Evolutionary conservation across 768 basidiomycete species (phyloP), one percentile per base, ranked within the genome.

Genomic region (Xerocomus brunneocitrinus): DNA sequence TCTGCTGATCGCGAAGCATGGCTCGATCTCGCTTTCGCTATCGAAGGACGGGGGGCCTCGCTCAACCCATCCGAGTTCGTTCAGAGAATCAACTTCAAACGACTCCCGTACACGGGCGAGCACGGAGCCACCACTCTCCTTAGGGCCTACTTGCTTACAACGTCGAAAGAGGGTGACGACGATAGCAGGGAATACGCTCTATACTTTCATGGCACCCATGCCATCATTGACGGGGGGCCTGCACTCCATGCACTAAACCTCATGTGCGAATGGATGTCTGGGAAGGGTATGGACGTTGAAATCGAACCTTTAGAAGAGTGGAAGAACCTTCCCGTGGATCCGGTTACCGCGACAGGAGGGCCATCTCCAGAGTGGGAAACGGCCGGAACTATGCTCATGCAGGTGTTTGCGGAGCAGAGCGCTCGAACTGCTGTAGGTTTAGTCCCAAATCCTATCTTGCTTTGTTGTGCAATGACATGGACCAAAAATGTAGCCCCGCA

Each of bases 291-390:
- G 47, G 50, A 55, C 7, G 40, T 64, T 32, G 32, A 0, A 9
- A 48, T 61, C 5, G 39, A 54, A 0, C 54, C 47, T 35, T 57
- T 31, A 12, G 52, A 63, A 30, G 65, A 68, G 34, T 64, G 64
- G 64, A 58, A 52, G 25, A 58, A 66, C 36, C 62, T 66, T 13
- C 66, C 67, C 0, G 54, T 57, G 4, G 67, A 67, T 24, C 64
- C 62, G 5, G 55, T 67, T 25, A 52, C 50, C 30, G 67, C 65
- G 2, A 68, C 53, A 0, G 65, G 67, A 8, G 64, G 65, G 4
- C 51, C 32, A 8, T 54, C 45, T n/a, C 13, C 49, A 3, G 58
- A 52, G 19, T 68, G 66, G 65, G 51, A 41, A 9, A 52, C 49
- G 4, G 44, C 10, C 2, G 66, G 64, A 16, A 27, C 4, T 4